phyloP scores from a whole-genome alignment of 768 basidiomycete genomes.

The Russula abietina region DNA sequence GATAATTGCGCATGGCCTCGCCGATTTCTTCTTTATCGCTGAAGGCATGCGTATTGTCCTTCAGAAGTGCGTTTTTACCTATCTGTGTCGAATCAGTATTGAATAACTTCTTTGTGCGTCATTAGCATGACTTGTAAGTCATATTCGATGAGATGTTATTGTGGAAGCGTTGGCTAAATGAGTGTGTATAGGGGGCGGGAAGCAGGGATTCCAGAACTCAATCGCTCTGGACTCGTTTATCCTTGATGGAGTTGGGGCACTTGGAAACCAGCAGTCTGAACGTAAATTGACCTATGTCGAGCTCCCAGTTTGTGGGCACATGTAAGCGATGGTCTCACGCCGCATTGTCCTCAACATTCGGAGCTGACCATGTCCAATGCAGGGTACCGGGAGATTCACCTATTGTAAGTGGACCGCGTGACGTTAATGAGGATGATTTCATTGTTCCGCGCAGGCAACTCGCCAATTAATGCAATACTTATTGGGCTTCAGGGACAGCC shows the following conservation, averaged over 20 bases:
- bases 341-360: not conserved
- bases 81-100: not conserved
- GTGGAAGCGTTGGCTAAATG: not conserved
- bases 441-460: conserved; percentile 41
- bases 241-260: conserved; percentile 56
- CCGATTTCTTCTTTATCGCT: conserved; percentile 67
- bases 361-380: not conserved
- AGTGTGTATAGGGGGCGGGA: conserved; percentile 45
- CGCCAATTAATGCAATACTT: conserved; percentile 65
- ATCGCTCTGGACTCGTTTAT: conserved; percentile 61
- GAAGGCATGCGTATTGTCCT: conserved; percentile 46
- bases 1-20: conserved; percentile 67
- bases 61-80: conserved; percentile 39
- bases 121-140: conserved; percentile 21
- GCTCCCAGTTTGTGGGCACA: conserved; percentile 66
- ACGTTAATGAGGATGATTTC: not conserved
- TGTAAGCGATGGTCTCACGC: conserved; percentile 37
- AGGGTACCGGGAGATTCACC: conserved; percentile 68
- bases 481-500: conserved; percentile 54
- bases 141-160: not conserved
- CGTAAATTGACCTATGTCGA: conserved; percentile 64
- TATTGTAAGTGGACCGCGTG: conserved; percentile 35
- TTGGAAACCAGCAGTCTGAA: conserved; percentile 62
- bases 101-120: not conserved
- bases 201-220: conserved; percentile 70